phyloP scores from a whole-genome alignment of 768 basidiomycete genomes.

The Boletellus ananiceps region DNA sequence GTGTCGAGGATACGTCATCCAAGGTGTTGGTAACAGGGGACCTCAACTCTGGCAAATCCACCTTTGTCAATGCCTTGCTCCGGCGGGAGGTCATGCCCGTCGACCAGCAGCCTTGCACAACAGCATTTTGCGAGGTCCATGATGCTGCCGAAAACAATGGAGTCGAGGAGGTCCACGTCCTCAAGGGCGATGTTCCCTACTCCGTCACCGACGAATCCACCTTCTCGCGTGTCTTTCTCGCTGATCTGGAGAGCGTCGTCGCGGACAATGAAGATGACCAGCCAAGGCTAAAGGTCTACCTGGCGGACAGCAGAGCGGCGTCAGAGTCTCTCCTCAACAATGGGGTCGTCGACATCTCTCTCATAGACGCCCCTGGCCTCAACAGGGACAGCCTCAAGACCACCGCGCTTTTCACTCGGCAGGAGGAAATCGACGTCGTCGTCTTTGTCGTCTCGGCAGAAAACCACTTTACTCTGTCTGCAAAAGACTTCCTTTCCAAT shows the following conservation, averaged over 20 bases:
- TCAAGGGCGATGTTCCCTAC: conserved; percentile 67
- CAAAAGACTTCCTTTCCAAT: conserved; percentile 88
- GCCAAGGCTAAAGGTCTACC: conserved; percentile 78
- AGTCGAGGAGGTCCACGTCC: conserved; percentile 80
- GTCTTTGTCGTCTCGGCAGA: conserved; percentile 98
- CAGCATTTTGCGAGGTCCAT: conserved; percentile 94
- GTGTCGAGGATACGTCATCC: conserved; percentile 88
- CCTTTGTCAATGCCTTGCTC: conserved; percentile 93
- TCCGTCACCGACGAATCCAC: conserved; percentile 69
- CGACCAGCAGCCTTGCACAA: conserved; percentile 97
- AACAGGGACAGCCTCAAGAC: conserved; percentile 95
- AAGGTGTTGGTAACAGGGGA: conserved; percentile 98
- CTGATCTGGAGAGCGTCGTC: conserved; percentile 75
- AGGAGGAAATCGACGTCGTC: conserved; percentile 97
- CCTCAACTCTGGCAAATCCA: conserved; percentile 97
- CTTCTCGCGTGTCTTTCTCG: conserved; percentile 60
- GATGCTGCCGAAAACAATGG: conserved; percentile 80
- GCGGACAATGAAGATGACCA: conserved; percentile 54
- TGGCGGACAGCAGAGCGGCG: conserved; percentile 73
- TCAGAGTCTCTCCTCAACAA: conserved; percentile 88
- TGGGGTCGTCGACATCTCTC: conserved; percentile 93
- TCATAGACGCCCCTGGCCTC: conserved; percentile 97
- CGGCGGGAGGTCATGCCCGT: conserved; percentile 91
- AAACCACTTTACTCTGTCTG: conserved; percentile 96
- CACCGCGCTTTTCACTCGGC: conserved; percentile 90